A percentile compares a stretch with the other conserved stretches of the same genome.
Conservation (phyloP, 768 basidiomycete species). For the Cyathus striatus region DNA sequence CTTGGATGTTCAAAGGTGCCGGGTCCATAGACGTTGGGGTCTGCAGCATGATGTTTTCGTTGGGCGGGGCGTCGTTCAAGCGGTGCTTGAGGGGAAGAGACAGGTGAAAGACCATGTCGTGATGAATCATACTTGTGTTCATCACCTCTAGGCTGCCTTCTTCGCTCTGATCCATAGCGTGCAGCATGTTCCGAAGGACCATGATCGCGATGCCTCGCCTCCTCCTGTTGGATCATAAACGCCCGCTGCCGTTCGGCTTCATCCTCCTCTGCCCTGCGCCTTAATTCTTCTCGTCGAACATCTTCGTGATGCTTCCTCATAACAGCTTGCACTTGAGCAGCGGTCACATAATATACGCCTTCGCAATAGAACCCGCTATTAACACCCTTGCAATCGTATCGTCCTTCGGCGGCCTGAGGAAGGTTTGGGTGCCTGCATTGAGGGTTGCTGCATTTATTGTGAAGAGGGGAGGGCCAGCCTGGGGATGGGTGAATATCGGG, state of each 20-base stretch:
- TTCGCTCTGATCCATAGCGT: neutral
- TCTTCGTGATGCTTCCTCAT: neutral
- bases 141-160: no score
- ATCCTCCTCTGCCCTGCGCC: neutral
- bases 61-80: neutral
- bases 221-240: neutral
- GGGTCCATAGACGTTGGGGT: neutral
- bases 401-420: constrained; percentile 22
- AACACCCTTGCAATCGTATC: constrained; percentile 19
- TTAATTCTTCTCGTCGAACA: neutral
- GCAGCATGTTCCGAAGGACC: neutral
- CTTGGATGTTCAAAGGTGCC: neutral
- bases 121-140: no score
- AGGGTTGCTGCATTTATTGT: constrained; percentile 21
- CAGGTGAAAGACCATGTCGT: no score
- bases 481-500: neutral
- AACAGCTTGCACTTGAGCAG: neutral
- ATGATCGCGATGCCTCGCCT: neutral
- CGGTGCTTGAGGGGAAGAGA: neutral
- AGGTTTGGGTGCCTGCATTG: constrained; percentile 20
- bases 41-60: neutral
- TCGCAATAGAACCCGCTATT: constrained; percentile 12
- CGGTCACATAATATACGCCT: constrained; percentile 15
- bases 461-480: constrained; percentile 17
- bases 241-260: neutral